Evolutionary conservation across 306 rosid species (phyloP).

Genomic region (Argentina anserina): DNA sequence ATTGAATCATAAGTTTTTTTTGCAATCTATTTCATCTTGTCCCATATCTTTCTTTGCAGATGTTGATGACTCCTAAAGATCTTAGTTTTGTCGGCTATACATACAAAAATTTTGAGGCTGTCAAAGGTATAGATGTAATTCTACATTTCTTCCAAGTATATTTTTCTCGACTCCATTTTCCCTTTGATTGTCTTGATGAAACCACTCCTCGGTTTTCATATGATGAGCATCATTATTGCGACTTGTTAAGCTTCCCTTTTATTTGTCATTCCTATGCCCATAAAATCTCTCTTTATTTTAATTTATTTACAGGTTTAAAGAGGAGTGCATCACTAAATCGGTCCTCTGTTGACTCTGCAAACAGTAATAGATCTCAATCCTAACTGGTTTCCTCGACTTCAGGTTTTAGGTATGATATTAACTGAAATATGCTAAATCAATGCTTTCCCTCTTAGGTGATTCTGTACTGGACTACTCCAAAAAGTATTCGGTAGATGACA

Average conservation of each 20-base stretch:
- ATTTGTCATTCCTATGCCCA: background rate
- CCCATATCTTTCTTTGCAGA: constrained; percentile 38
- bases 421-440: background rate
- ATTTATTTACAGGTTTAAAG: constrained; percentile 34
- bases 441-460: constrained; percentile 50
- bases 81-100: constrained; percentile 97
- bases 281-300: constrained; percentile 3
- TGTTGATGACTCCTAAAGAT: constrained; percentile 73
- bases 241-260: constrained; percentile 1
- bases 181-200: background rate
- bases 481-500: constrained; percentile 24
- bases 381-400: background rate
- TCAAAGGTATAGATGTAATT: constrained; percentile 56
- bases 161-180: constrained; percentile 1
- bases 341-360: constrained; percentile 49
- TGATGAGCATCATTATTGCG: background rate
- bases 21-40: background rate
- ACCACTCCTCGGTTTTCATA: background rate
- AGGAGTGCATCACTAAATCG: constrained; percentile 34
- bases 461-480: constrained; percentile 43
- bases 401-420: background rate
- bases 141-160: constrained; percentile 14
- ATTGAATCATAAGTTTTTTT: background rate
- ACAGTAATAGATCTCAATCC: constrained; percentile 39
- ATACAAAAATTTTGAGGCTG: constrained; percentile 87